Base-by-base conservation (phyloP, 768 basidiomycete species). In the Tylopilus rubrobrunneus region DNA sequence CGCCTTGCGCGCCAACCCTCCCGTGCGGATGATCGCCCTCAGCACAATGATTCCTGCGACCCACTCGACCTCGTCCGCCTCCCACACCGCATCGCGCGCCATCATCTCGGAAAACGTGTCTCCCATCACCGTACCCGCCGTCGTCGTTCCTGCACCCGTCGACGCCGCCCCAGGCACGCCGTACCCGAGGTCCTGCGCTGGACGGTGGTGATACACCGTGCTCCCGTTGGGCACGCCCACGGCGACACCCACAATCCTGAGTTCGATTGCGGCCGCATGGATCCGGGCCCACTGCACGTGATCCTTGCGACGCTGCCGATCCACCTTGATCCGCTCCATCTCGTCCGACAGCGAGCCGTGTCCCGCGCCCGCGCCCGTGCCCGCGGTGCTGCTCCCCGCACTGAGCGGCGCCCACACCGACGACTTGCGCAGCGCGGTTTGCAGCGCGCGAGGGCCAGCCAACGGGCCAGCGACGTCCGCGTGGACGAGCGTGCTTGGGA, bases 281-380 rank as follows among this genome's bases (percentile, higher is more conserved):
- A 85, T 80, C 34, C 81, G 78, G 0, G 84, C 84, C 84, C 84
- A 85, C 49, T 83, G 80, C 0, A 85, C 80, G 55, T 85, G 77
- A 51, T 85, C 83, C 51, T 83, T 84, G 51, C 82, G 74, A 4
- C 82, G 73, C 58, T 83, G 82, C 42, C 84, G 73, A 50, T 85
- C 84, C 23, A 62, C 67, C 21, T 81, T 82, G 51, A 85, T 83
- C 17, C 83, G 75, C 52, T 84, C 81, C 78, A 85, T 80, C 62
- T 84, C 82, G 58, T 82, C 82, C 7, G 76, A 72, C 46, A 83
- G 69, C 19, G 79, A 78, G 0, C 67, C 54, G 5, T 64, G 59
- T 31, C 29, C 29, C 29, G 10, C 7, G 7, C 8, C n/a, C n/a
- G n/a, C n/a, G n/a, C n/a, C n/a, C n/a, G n/a, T n/a, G n/a, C n/a